These are phyloP conservation scores for Mollisiaceae sp. DNA, from an alignment of 2,329 filamentous ascomycete genomes.

Conservation along the genomic window DNA sequence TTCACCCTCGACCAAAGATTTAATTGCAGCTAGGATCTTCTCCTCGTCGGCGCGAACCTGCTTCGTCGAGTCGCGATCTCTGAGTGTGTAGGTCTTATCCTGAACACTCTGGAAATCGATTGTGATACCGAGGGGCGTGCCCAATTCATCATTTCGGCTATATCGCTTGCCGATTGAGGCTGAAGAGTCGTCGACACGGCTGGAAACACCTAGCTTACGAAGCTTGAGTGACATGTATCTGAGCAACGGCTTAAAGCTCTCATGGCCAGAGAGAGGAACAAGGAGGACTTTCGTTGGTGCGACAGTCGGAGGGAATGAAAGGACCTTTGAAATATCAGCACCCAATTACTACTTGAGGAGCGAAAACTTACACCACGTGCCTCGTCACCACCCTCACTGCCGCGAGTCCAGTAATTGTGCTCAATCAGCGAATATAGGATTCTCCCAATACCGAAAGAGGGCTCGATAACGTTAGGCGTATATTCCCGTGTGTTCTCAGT, in stretches of 20 bases:
- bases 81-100: slow-evolving; percentile 83
- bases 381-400: slow-evolving; percentile 72
- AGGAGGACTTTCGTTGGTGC: slow-evolving; percentile 97
- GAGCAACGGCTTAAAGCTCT: slow-evolving; percentile 79
- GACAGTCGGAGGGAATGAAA: slow-evolving; percentile 76
- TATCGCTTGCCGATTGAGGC: slow-evolving; percentile 96
- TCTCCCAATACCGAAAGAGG: slow-evolving; percentile 94
- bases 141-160: slow-evolving; percentile 92
- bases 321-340: slow-evolving; percentile 52
- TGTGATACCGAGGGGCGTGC: slow-evolving; percentile 91
- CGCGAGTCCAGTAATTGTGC: slow-evolving; percentile 92
- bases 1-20: slow-evolving; percentile 51
- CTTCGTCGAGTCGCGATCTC: slow-evolving; percentile 88
- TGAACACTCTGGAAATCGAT: slow-evolving; percentile 95
- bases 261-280: slow-evolving; percentile 83
- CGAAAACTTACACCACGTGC: slow-evolving; percentile 76
- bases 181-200: slow-evolving; percentile 86
- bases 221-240: slow-evolving; percentile 76
- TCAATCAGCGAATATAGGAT: slow-evolving; percentile 94
- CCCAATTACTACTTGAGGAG: neutral
- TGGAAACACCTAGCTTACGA: slow-evolving; percentile 77
- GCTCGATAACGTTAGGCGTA: slow-evolving; percentile 95
- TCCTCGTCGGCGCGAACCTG: slow-evolving; percentile 87
- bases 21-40: slow-evolving; percentile 76
- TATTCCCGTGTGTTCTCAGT: slow-evolving; percentile 87